Conservation (phyloP, 306 rosid genomes). For the Cucurbita maxima region DNA sequence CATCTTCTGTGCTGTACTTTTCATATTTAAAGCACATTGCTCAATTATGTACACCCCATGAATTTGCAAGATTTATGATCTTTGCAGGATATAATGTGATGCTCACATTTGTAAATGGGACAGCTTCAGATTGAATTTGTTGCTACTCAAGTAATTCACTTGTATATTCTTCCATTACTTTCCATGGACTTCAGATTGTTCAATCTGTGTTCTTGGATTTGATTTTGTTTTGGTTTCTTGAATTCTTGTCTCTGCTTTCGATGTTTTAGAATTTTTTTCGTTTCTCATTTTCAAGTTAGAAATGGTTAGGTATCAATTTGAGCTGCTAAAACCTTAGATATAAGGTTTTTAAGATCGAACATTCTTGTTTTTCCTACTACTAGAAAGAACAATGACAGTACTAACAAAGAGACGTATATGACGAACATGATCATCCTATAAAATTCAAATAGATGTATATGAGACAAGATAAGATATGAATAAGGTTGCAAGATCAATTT, state of each 20-base stretch:
- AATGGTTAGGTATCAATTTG: too few relatives aligned
- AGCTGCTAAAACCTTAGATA: too few relatives aligned
- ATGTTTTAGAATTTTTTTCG: background rate
- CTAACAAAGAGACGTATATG: too few relatives aligned
- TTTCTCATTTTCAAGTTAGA: background rate
- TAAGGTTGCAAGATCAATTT: background rate
- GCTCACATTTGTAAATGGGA: background rate
- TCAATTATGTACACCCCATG: background rate
- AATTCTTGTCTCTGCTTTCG: background rate
- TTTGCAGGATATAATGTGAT: background rate
- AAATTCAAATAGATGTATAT: background rate
- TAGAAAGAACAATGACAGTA: too few relatives aligned
- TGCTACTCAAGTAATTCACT: background rate
- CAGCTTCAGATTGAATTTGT: background rate
- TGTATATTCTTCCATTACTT: background rate
- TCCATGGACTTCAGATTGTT: background rate
- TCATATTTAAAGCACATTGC: slow-evolving; percentile 1
- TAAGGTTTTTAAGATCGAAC: too few relatives aligned
- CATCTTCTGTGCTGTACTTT: slow-evolving; percentile 9
- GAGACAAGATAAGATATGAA: background rate
- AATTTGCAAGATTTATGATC: background rate
- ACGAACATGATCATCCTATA: too few relatives aligned
- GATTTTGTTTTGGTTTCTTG: background rate
- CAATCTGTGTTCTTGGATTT: background rate
- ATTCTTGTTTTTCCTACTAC: too few relatives aligned